Evolutionary conservation across 139 green algal genomes (phyloP).

Genomic region (Chlorella sp.): DNA sequence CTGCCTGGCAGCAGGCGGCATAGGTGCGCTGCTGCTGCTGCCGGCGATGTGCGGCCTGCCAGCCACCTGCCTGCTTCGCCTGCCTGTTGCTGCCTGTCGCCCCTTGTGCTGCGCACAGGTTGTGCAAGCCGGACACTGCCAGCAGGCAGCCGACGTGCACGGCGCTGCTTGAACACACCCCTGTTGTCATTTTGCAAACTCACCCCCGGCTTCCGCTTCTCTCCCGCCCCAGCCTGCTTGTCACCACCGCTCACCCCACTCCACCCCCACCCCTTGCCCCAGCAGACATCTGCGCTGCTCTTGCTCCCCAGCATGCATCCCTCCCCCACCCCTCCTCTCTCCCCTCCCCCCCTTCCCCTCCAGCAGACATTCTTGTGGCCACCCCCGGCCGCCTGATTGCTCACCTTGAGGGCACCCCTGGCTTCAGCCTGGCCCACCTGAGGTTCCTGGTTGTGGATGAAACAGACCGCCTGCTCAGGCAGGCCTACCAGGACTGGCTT

Average conservation of each 20-base stretch:
- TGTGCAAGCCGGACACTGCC: background rate
- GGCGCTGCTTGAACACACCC: no score
- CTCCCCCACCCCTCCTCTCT: background rate
- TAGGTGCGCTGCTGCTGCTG: background rate
- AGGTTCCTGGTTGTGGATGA: conserved; percentile 92
- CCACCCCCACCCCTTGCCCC: no score
- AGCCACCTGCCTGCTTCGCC: background rate
- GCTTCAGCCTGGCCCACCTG: conserved; percentile 61
- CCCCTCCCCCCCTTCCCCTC: background rate
- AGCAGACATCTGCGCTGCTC: no score
- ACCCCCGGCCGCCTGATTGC: conserved; percentile 84
- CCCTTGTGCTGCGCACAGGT: background rate
- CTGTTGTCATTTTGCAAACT: no score
- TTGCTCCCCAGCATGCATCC: no score
- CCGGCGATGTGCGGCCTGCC: background rate
- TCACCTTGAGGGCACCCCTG: conserved; percentile 66
- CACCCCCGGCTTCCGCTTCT: no score
- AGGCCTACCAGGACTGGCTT: conserved; percentile 96
- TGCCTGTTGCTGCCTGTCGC: background rate
- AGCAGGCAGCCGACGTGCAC: background rate
- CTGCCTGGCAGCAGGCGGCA: conserved; percentile 33
- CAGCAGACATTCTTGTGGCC: conserved; percentile 67
- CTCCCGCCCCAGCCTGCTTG: no score
- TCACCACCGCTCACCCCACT: background rate
- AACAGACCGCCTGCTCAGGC: conserved; percentile 89